A percentile compares a stretch with the other conserved stretches of the same genome.
These are phyloP conservation scores for Phialocephala subalpina DNA, from an alignment of 2,329 filamentous ascomycete species.

Conservation along the genomic window DNA sequence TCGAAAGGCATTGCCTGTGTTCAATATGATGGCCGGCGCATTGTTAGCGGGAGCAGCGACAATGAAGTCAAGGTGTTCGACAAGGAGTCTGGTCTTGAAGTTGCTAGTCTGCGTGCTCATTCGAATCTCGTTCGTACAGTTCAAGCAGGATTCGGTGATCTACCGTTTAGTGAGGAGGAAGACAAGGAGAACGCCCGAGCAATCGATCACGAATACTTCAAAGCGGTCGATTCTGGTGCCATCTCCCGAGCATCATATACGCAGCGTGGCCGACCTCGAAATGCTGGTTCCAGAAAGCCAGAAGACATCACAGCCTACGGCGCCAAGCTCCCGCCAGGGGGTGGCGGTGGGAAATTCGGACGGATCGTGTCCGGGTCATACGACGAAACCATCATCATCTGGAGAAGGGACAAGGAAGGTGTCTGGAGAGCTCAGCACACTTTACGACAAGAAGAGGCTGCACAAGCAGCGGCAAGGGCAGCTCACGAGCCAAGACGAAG, in stretches of 20 bases:
- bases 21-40: slow-evolving; percentile 91
- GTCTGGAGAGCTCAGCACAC: slow-evolving; percentile 83
- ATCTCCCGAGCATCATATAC: slow-evolving; percentile 43
- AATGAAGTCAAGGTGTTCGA: slow-evolving; percentile 97
- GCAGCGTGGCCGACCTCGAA: slow-evolving; percentile 47
- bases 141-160: slow-evolving; percentile 91
- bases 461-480: slow-evolving; percentile 52
- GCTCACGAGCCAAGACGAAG: slow-evolving; percentile 16
- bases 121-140: slow-evolving; percentile 88
- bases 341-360: slow-evolving; percentile 86
- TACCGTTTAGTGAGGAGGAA: slow-evolving; percentile 80
- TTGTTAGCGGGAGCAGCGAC: slow-evolving; percentile 96
- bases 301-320: slow-evolving; percentile 82
- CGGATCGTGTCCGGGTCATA: slow-evolving; percentile 98
- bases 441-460: slow-evolving; percentile 77
- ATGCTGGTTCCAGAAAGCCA: slow-evolving; percentile 75
- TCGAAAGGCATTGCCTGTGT: slow-evolving; percentile 97
- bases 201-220: slow-evolving; percentile 78
- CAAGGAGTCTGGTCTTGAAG: slow-evolving; percentile 82
- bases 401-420: slow-evolving; percentile 86
- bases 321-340: slow-evolving; percentile 88
- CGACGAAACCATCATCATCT: slow-evolving; percentile 94
- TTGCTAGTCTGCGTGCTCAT: slow-evolving; percentile 86
- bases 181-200: slow-evolving; percentile 76
- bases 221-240: slow-evolving; percentile 60